Percentiles rank a stretch among this genome's conserved stretches.
Conservation (phyloP, 805 yeast species). For the Schwanniomyces vanrijiae region DNA sequence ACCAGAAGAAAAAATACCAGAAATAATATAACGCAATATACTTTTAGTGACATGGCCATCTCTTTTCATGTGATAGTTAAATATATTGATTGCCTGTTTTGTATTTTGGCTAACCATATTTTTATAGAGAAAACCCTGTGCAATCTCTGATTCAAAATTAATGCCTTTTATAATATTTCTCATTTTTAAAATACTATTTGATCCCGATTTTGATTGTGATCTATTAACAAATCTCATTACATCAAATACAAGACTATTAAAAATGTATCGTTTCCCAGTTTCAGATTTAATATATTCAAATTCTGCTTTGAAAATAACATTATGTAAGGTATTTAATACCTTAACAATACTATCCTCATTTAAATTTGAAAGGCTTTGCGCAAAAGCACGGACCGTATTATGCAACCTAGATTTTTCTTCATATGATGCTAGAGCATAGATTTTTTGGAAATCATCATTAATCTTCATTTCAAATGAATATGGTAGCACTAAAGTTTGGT, state of each 20-base stretch:
- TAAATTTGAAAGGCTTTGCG: slow-evolving; percentile 27
- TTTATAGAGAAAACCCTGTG: slow-evolving; percentile 17
- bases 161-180: slow-evolving; percentile 17
- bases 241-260: slow-evolving; percentile 16
- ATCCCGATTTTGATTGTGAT: slow-evolving; percentile 4
- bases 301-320: slow-evolving; percentile 5
- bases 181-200: slow-evolving; percentile 16
- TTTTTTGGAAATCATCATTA: slow-evolving; percentile 3
- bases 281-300: slow-evolving; percentile 10
- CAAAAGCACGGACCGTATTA: slow-evolving; percentile 25
- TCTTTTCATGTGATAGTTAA: slow-evolving; percentile 18
- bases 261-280: slow-evolving; percentile 13
- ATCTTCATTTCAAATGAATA: background rate
- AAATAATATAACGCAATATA: slow-evolving; percentile 20
- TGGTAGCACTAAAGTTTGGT: background rate
- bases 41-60: slow-evolving; percentile 17
- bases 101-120: slow-evolving; percentile 29
- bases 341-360: slow-evolving; percentile 14
- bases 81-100: slow-evolving; percentile 19
- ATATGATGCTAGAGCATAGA: slow-evolving; percentile 1
- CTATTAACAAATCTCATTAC: slow-evolving; percentile 19
- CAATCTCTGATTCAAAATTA: slow-evolving; percentile 10
- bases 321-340: slow-evolving; percentile 15
- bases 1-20: slow-evolving; percentile 26
- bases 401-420: slow-evolving; percentile 22